Conservation (phyloP, 768 basidiomycete species). For the Suillus brevipes region DNA sequence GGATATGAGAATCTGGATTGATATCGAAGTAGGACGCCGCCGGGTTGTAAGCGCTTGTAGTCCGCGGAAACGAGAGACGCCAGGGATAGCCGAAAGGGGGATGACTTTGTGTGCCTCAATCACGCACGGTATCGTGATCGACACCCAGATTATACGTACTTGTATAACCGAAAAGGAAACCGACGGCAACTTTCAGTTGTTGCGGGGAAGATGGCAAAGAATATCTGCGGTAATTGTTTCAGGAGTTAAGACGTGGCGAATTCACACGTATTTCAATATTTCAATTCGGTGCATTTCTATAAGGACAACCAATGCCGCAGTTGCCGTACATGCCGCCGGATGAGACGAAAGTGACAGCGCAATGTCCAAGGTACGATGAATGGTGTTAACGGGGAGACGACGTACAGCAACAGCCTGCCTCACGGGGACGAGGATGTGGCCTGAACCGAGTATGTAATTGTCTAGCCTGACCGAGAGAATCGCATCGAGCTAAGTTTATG, state of each 20-base stretch:
- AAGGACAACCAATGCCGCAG: conserved; percentile 12
- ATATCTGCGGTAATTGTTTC: conserved; percentile 4
- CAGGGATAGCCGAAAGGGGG: conserved; percentile 7
- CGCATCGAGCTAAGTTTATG: no score
- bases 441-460: no score
- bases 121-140: conserved; percentile 31
- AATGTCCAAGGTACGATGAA: conserved; percentile 14
- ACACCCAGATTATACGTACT: conserved; percentile 22
- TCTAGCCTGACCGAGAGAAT: no score
- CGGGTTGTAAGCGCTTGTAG: background rate
- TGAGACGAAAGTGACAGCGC: conserved; percentile 11
- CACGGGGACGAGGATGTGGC: no score
- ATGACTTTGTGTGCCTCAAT: conserved; percentile 26
- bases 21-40: conserved; percentile 1
- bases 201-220: conserved; percentile 17
- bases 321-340: conserved; percentile 15
- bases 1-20: conserved; percentile 37
- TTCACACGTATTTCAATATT: no score
- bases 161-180: conserved; percentile 51
- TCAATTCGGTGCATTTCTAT: conserved; percentile 9
- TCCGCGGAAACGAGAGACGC: conserved; percentile 11
- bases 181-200: conserved; percentile 26
- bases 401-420: no score
- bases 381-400: no score
- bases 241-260: conserved; percentile 25